These are phyloP conservation scores for Coemansia furcata DNA, from an alignment of 192 early-diverging fungal genomes.

Conservation along the genomic window DNA sequence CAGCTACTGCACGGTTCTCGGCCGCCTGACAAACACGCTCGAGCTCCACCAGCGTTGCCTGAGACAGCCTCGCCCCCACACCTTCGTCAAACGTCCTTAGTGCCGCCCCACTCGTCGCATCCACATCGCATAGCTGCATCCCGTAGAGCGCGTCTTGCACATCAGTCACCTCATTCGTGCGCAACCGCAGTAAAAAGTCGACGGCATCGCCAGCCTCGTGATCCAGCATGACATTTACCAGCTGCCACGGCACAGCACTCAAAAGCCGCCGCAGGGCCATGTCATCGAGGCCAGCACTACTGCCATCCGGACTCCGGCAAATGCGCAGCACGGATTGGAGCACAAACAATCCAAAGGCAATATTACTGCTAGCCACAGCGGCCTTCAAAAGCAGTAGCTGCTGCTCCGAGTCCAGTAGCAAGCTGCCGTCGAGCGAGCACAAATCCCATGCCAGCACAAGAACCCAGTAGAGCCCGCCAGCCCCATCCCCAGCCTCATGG, in stretches of 20 bases:
- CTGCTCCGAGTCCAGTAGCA: slow-evolving; percentile 1
- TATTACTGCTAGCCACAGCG: slow-evolving; percentile 24
- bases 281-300: background rate
- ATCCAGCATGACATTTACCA: slow-evolving; percentile 3
- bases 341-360: slow-evolving; percentile 22
- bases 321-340: slow-evolving; percentile 14
- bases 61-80: background rate
- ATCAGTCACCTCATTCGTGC: background rate
- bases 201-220: slow-evolving; percentile 3
- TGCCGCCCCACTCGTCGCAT: background rate
- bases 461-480: slow-evolving; percentile 21
- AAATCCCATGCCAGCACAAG: slow-evolving; percentile 37
- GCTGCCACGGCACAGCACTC: background rate
- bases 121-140: background rate
- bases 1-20: background rate
- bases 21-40: background rate
- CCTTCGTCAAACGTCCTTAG: background rate
- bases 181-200: background rate
- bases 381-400: slow-evolving; percentile 28
- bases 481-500: background rate
- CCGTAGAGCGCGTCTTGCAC: slow-evolving; percentile 6
- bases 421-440: background rate
- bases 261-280: background rate
- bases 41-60: background rate
- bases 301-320: background rate